These are phyloP conservation scores for Penicillium soppii DNA, from an alignment of 495 filamentous ascomycete genomes.

Conservation along the genomic window DNA sequence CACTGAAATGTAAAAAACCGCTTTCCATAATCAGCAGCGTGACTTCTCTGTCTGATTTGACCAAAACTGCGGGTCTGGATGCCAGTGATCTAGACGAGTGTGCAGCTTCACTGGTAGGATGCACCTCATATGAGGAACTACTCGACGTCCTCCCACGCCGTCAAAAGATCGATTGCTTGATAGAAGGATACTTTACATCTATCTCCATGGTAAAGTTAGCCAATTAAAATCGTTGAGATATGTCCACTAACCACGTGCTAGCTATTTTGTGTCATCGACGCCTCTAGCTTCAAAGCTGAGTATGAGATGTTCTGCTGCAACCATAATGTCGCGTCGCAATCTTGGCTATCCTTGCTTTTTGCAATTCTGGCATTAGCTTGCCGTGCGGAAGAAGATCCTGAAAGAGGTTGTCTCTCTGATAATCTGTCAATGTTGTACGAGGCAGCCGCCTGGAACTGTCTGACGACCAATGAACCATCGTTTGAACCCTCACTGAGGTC, in stretches of 20 bases:
- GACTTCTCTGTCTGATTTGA: not conserved
- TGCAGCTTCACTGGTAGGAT: not conserved
- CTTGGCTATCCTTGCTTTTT: not conserved
- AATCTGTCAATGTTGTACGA: not conserved
- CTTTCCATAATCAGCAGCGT: not conserved
- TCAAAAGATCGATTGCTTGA: not conserved
- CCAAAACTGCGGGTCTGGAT: not conserved
- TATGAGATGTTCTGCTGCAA: not conserved
- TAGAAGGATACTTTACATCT: not conserved
- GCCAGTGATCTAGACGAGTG: not conserved
- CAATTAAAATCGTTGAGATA: not conserved
- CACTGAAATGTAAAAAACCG: not conserved
- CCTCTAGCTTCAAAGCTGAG: not conserved
- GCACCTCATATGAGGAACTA: not conserved
- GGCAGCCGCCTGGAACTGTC: not conserved
- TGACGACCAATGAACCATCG: not conserved
- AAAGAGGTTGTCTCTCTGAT: not conserved
- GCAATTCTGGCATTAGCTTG: not conserved
- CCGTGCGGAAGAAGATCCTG: not conserved
- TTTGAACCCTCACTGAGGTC: not conserved
- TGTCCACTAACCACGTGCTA: not conserved
- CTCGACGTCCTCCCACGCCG: not conserved
- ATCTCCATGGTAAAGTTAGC: not conserved
- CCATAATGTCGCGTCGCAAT: not conserved
- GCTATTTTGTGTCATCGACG: not conserved